A percentile compares a stretch with the other conserved stretches of the same genome.
Evolutionary conservation across 352 stramenopile species (phyloP).

Genomic region (Blastocystis sp.): DNA sequence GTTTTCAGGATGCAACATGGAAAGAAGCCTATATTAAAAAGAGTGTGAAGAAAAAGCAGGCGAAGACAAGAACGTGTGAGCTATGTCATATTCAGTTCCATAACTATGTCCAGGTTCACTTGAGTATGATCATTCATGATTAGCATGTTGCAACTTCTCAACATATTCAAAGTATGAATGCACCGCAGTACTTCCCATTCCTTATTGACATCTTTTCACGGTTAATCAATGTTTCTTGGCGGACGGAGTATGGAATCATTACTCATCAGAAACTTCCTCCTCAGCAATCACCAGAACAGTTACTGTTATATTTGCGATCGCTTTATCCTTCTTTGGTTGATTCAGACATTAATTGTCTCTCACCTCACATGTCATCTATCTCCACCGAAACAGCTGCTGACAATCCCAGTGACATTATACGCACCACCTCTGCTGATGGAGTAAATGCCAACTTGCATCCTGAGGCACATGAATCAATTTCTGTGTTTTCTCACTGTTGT

Average conservation of each 20-base stretch:
- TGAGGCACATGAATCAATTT: neutral
- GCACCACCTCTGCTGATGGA: neutral
- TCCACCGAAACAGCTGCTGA: constrained; percentile 1
- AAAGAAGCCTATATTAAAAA: neutral
- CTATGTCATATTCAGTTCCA: constrained; percentile 45
- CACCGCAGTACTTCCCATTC: constrained; percentile 6
- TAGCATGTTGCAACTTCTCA: constrained; percentile 21
- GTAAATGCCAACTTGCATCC: neutral
- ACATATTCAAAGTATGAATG: neutral
- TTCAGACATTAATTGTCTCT: neutral
- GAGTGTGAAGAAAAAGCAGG: constrained; percentile 44
- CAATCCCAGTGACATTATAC: neutral
- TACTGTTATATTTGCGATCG: neutral
- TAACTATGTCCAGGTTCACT: constrained; percentile 6
- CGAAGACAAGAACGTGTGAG: constrained; percentile 1
- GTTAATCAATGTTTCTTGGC: neutral
- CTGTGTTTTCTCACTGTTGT: neutral
- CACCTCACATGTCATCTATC: constrained; percentile 4
- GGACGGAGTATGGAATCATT: neutral
- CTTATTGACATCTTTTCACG: neutral
- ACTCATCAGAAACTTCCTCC: neutral
- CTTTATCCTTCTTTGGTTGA: neutral
- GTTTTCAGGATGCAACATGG: neutral
- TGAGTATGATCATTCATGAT: neutral
- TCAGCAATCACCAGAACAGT: neutral